Conservation (phyloP, 225 moss, liverwort and hornwort genomes). For the Lunularia cruciata region DNA sequence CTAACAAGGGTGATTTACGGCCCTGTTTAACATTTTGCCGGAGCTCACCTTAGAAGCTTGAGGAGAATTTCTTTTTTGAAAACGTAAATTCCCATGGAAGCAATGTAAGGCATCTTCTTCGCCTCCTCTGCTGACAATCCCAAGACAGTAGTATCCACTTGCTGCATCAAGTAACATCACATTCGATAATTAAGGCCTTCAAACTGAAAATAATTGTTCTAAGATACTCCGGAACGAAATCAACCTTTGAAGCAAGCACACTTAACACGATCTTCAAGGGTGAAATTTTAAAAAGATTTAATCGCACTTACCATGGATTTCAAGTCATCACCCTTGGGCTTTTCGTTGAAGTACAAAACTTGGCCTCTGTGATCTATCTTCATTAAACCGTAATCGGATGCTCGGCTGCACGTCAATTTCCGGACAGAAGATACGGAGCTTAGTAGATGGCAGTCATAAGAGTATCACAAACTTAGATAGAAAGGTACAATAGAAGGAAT, state of each 20-base stretch:
- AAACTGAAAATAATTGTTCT: too few species aligned
- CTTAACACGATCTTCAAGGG: too few species aligned
- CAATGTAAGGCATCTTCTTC: slow-evolving; percentile 76
- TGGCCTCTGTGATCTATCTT: slow-evolving; percentile 84
- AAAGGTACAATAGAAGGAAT: neutral
- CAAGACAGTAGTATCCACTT: slow-evolving; percentile 82
- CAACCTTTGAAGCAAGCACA: too few species aligned
- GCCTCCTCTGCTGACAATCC: slow-evolving; percentile 78
- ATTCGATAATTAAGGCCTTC: too few species aligned
- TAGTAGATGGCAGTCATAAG: neutral
- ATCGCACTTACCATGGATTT: slow-evolving; percentile 60
- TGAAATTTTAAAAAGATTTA: too few species aligned
- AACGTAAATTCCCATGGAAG: slow-evolving; percentile 98
- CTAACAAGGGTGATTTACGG: too few species aligned
- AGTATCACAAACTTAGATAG: neutral
- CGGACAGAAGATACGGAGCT: neutral
- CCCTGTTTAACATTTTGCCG: too few species aligned
- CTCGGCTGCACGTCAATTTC: slow-evolving; percentile 54
- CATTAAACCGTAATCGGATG: slow-evolving; percentile 92
- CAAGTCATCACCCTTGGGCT: slow-evolving; percentile 68
- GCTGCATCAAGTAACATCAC: slow-evolving; percentile 46
- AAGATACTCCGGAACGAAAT: too few species aligned
- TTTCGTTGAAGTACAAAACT: slow-evolving; percentile 83
- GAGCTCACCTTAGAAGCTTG: slow-evolving; percentile 79
- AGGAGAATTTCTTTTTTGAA: slow-evolving; percentile 91